phyloP scores from a whole-genome alignment of 2,329 filamentous ascomycete species.

The Coniella lustricola region DNA sequence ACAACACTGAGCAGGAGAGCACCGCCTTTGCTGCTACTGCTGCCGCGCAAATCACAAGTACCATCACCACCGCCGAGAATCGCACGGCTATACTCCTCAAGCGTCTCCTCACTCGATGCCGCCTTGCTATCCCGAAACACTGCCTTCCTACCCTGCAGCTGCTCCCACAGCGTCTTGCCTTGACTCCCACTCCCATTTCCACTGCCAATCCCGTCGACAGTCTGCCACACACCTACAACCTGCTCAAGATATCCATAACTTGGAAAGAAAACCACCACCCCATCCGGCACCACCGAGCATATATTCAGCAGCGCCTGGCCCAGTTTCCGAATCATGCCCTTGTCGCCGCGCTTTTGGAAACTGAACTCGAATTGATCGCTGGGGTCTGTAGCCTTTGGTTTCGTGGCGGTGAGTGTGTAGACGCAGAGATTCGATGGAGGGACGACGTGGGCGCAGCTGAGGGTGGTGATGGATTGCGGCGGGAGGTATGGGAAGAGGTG shows the following conservation, averaged over 20 bases:
- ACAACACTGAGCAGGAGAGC: slow-evolving; percentile 85
- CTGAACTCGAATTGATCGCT: slow-evolving; percentile 68
- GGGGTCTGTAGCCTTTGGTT: slow-evolving; percentile 33
- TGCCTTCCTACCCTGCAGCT: slow-evolving; percentile 50
- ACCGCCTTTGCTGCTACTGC: slow-evolving; percentile 37
- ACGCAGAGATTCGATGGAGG: slow-evolving; percentile 74
- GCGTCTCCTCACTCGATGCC: slow-evolving; percentile 58
- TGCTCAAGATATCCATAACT: slow-evolving; percentile 86
- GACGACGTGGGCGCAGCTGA: slow-evolving; percentile 94
- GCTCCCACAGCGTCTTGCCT: slow-evolving; percentile 52
- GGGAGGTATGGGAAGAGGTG: slow-evolving; percentile 77
- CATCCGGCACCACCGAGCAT: slow-evolving; percentile 71
- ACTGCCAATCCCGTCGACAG: slow-evolving; percentile 18
- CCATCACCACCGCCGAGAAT: slow-evolving; percentile 46
- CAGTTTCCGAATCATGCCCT: slow-evolving; percentile 63
- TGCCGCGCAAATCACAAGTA: slow-evolving; percentile 20
- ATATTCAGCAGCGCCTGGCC: slow-evolving; percentile 67
- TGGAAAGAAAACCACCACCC: slow-evolving; percentile 90
- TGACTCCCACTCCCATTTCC: no score
- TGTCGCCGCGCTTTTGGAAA: slow-evolving; percentile 67
- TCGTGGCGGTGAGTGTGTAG: slow-evolving; percentile 53
- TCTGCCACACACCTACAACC: slow-evolving; percentile 59
- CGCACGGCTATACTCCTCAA: slow-evolving; percentile 64
- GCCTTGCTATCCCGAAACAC: slow-evolving; percentile 54
- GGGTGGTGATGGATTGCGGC: slow-evolving; percentile 58